Evolutionary conservation across 805 yeast genomes (phyloP).

Genomic region (Candida glaebosa): DNA sequence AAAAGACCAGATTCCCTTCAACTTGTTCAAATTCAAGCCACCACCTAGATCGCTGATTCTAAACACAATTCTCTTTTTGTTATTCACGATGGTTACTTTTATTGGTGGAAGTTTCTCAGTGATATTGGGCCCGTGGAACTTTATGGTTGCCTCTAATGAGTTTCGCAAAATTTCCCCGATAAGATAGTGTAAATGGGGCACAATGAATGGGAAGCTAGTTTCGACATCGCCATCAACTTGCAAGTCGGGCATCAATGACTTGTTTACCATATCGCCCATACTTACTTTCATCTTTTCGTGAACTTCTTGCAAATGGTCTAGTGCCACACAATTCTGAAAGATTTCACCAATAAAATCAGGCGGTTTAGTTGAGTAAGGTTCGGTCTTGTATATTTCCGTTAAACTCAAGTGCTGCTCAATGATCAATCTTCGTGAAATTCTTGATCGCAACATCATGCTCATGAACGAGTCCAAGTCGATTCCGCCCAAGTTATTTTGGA

Average conservation of each 20-base stretch:
- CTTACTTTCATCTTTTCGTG: constrained; percentile 47
- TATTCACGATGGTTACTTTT: constrained; percentile 67
- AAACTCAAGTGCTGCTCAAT: constrained; percentile 88
- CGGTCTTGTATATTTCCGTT: constrained; percentile 55
- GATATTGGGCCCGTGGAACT: constrained; percentile 24
- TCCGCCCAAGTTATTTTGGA: constrained; percentile 55
- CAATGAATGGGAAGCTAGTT: constrained; percentile 74
- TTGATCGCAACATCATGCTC: constrained; percentile 73
- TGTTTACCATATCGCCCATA: constrained; percentile 47
- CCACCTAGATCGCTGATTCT: constrained; percentile 90
- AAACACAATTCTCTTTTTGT: constrained; percentile 64
- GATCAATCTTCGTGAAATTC: constrained; percentile 86
- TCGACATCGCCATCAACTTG: constrained; percentile 70
- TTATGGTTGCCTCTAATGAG: constrained; percentile 75
- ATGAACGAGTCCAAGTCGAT: constrained; percentile 66
- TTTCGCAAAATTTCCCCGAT: constrained; percentile 87
- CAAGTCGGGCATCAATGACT: constrained; percentile 64
- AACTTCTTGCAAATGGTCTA: constrained; percentile 58
- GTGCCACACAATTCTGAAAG: constrained; percentile 73
- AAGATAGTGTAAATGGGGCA: constrained; percentile 80
- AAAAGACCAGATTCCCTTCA: constrained; percentile 80
- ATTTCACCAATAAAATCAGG: constrained; percentile 71
- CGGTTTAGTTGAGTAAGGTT: constrained; percentile 47
- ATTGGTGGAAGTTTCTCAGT: constrained; percentile 60
- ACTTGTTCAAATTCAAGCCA: constrained; percentile 62